Evolutionary conservation across 257 asterid genomes (phyloP).

Genomic region (Anisodus tanguticus): DNA sequence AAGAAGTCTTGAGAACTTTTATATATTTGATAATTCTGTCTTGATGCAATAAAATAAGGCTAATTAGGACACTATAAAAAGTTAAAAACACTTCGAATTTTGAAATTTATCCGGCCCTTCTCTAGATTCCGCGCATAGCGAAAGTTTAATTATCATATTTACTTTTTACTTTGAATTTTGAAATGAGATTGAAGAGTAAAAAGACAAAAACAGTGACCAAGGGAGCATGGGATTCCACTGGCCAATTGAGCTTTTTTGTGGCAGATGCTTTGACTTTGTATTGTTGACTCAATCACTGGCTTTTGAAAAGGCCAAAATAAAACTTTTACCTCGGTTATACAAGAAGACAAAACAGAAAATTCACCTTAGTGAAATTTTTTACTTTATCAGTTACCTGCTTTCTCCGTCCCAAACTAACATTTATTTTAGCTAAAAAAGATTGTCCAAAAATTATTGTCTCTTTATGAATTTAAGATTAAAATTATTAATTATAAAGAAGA

Average conservation of each 20-base stretch:
- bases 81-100: background rate
- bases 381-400: too few relatives aligned
- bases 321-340: slow-evolving; percentile 1
- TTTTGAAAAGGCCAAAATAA: background rate
- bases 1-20: background rate
- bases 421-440: too few relatives aligned
- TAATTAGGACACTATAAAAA: background rate
- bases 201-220: background rate
- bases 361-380: too few relatives aligned
- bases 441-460: too few relatives aligned
- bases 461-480: too few relatives aligned
- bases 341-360: background rate
- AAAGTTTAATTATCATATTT: too few relatives aligned
- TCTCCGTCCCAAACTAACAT: too few relatives aligned
- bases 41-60: background rate
- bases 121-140: too few relatives aligned
- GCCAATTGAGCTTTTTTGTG: too few relatives aligned
- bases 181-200: background rate
- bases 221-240: too few relatives aligned
- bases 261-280: background rate
- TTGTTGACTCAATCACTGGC: background rate
- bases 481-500: too few relatives aligned
- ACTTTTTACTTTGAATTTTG: background rate
- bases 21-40: background rate
- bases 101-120: too few relatives aligned